Conservation (phyloP, 2,329 filamentous ascomycete species). For the Ascochyta koolunga region DNA sequence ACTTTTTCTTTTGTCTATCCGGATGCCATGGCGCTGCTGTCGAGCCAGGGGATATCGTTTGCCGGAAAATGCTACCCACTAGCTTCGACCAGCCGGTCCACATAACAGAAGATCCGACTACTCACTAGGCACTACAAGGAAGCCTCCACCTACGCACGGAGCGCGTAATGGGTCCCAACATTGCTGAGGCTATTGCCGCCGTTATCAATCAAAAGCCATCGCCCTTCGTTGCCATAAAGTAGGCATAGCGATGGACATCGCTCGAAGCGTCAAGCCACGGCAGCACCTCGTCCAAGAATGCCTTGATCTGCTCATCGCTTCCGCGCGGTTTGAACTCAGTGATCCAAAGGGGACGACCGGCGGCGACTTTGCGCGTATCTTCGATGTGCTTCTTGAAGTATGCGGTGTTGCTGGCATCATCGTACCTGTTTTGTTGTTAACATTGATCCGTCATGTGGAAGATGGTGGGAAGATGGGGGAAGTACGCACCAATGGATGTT, state of each 20-base stretch:
- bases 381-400: constrained; percentile 47
- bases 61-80: too few relatives aligned
- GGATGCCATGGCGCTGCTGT: too few relatives aligned
- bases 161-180: constrained; percentile 23
- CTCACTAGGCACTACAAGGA: not conserved
- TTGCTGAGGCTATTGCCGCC: constrained; percentile 22
- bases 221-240: constrained; percentile 27
- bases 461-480: too few relatives aligned
- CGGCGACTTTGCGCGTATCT: constrained; percentile 51
- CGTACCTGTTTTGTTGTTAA: constrained; percentile 27
- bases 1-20: too few relatives aligned
- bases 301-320: constrained; percentile 21
- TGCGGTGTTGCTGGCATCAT: constrained; percentile 22
- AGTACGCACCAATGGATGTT: constrained; percentile 39
- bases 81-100: too few relatives aligned
- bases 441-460: not conserved
- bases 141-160: not conserved
- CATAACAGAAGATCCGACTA: not conserved
- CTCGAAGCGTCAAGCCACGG: constrained; percentile 39
- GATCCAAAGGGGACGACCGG: constrained; percentile 53
- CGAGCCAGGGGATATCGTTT: too few relatives aligned
- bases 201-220: constrained; percentile 24
- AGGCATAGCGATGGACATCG: constrained; percentile 42
- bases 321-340: constrained; percentile 41
- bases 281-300: constrained; percentile 36